Evolutionary conservation across 345 rosid genomes (phyloP), one percentile per base, ranked within the genome.

Genomic region (Gossypium anomalum): DNA sequence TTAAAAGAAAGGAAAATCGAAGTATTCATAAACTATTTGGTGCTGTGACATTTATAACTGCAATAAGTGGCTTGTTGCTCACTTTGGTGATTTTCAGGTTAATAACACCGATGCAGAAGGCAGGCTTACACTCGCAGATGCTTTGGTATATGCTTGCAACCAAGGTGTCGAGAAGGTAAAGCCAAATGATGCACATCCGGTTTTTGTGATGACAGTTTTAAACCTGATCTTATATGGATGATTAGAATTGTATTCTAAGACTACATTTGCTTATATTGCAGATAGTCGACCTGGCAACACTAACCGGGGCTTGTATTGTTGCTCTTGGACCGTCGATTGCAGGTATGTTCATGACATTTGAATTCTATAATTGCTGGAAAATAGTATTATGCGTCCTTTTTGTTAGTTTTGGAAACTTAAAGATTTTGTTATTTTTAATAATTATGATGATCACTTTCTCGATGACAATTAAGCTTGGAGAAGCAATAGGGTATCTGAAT

Each of bases 21-120:
- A 13, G 51, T 34, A 8, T 62, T 29, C 13, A 7, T 64, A 10
- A n/a, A 41, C 2, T 64, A 64, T 41, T 41, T 64, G 49, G 68
- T 63, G 44, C 45, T 11, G 0, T 8, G 67, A 34, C 19, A 34
- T 16, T 29, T 62, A 16, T 62, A 29, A 62, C 48, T 19, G 70
- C 5, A 13, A 20, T 43, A 19, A 90, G 20, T 44, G 23, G 45
- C 34, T 23, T 45, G 34, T 41, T 64, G 69, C 51, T 64, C 8
- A 63, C 15, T 27, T 25, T 38, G 44, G 20, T 4, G 0, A 38
- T n/a, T 73, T 82, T 78, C 84, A 92, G 97, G 99, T 95, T 76
- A 91, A 90, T 79, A 90, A 95, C 79, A 95, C 99, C 68, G 98
- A 93, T 86, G 99, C 98, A 59, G 98, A 95, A 84, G 99, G 99